Conservation (phyloP, 2,329 filamentous ascomycete genomes). For the Bipolaris gigantea region DNA sequence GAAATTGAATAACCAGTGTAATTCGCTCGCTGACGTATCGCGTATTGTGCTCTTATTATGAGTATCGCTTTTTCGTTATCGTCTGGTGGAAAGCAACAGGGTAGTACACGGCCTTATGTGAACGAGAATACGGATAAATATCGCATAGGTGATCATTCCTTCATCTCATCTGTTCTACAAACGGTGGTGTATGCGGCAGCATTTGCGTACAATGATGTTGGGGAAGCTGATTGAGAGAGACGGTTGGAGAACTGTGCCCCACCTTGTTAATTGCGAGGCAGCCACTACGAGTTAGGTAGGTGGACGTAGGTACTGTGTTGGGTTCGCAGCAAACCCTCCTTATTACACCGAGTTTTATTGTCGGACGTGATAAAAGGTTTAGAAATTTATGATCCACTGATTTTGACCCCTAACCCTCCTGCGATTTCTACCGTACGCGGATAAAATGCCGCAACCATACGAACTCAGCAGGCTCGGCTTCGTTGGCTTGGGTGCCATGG, state of each 20-base stretch:
- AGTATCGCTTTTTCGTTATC: background rate
- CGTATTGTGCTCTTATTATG: background rate
- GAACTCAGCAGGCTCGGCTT: conserved; percentile 49
- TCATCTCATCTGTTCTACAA: background rate
- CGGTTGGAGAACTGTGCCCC: conserved; percentile 17
- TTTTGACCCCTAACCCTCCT: background rate
- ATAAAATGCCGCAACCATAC: conserved; percentile 24
- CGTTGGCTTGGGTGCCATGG: conserved; percentile 61
- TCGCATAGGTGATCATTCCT: background rate
- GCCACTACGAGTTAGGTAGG: background rate
- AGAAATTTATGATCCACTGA: background rate
- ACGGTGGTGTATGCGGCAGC: no score
- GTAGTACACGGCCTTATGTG: no score
- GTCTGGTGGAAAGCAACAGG: background rate
- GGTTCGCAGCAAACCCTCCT: background rate
- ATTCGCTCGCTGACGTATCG: background rate
- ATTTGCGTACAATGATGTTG: background rate
- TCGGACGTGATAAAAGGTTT: no score
- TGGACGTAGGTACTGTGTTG: background rate
- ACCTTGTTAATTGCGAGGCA: conserved; percentile 6
- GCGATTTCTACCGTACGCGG: background rate
- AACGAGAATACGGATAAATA: background rate
- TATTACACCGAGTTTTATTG: background rate
- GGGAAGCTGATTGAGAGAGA: background rate
- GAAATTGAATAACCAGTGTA: background rate